Evolutionary conservation across 768 basidiomycete species (phyloP), one percentile per base, ranked within the genome.

Genomic region (Auricularia cornea): DNA sequence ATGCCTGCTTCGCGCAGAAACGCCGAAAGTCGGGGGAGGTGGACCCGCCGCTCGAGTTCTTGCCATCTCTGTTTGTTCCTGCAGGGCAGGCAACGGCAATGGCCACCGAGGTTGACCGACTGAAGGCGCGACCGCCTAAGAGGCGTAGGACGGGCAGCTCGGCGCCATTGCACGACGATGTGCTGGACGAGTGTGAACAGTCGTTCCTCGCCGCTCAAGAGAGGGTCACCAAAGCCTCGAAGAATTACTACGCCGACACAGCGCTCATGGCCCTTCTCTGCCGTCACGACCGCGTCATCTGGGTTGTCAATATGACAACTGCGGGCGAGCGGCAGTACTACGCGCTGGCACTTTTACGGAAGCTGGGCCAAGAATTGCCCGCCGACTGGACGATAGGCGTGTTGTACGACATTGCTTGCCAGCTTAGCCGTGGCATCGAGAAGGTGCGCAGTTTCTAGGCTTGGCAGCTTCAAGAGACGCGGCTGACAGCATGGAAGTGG

Each of bases 311-410:
- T 59, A 78, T 81, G 18, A 72, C 76, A 63, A 69, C 76, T 1
- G 70, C 76, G 14, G 74, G 78, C 3, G 73, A 79, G 61, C 67
- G 77, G 62, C 75, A 79, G 60, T 73, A 77, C n/a, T 80, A 75
- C 64, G 69, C 71, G 26, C 66, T 79, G 3, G 68, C 76, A 0
- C 68, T 79, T 0, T 64, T 80, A 3, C 63, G 73, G 31, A 65
- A 73, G 31, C 62, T 78, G 1, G 72, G 71, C 59, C 60, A 61
- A 0, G 59, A 71, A 0, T 59, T 80, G 1, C 80, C 78, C 0
- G 23, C 62, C 0, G 1, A 65, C 0, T 69, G 72, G 14, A 76
- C 70, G 1, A 66, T 76, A 3, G 59, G 66, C 2, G 59, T 63
- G 1, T 59, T 72, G 12, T 74, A 81, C 60, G 68, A 74, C 48